Base-by-base conservation (phyloP, 306 rosid species). In the Cicer cuneatum region DNA sequence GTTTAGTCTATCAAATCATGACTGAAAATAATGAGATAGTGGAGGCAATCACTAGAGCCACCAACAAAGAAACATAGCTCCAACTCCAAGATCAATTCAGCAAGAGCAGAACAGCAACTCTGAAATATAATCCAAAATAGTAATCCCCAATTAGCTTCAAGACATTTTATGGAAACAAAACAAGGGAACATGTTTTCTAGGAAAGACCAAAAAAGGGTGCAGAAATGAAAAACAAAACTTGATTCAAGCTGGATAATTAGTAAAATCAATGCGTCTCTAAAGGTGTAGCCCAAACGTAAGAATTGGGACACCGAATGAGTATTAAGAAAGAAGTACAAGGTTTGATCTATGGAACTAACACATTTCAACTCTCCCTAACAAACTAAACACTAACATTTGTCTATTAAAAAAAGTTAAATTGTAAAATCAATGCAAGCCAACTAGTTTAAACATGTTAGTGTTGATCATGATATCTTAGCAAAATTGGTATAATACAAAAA, bases 381-480 rank as follows among this genome's bases (percentile, higher is more conserved):
- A 29, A 29, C 5, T 29, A 29, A 29, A 29, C 35, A 0, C 35
- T 4, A 29, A 29, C 35, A 29, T 4, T 29, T 29, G 35, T 29
- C 35, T 29, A 29, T 29, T 29, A 29, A 29, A 29, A 29, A 29
- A 29, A 29, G 0, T 29, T 29, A 4, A 29, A 29, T 29, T 29
- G 40, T 35, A 10, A 65, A 79, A 53, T 57, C 63, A 57, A 57
- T 64, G 53, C 76, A 71, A 54, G 76, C 33, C 13, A 41, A 12
- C 33, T 65, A 10, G 64, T 29, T 29, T 29, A 29, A 29, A 29
- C 35, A 29, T 29, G 35, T 29, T 29, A 29, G 35, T 29, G 35
- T 9, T 14, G 35, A 69, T 21, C 81, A 56, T 24, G 60, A 74
- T 78, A 49, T 49, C 67, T 74, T 51, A 62, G 52, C 54, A 72